A percentile compares a stretch with the other conserved stretches of the same genome.
phyloP scores from a whole-genome alignment of 73 alveolate species.

The Paramecium sonneborni region DNA sequence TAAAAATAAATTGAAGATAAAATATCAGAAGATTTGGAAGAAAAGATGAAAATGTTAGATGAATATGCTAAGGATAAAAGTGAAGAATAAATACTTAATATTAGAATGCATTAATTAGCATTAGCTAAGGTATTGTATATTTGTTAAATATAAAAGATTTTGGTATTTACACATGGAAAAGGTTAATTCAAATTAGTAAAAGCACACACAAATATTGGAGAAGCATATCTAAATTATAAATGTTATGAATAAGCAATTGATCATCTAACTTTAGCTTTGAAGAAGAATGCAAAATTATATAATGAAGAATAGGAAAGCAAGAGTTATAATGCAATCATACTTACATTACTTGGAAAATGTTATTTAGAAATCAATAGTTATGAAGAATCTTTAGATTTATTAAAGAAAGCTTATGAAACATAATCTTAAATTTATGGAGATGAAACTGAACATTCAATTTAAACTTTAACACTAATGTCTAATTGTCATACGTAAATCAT shows the following conservation, averaged over 20 bases:
- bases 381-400: conserved; percentile 85
- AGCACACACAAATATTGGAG: conserved; percentile 88
- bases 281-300: conserved; percentile 82
- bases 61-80: conserved; percentile 73
- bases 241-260: conserved; percentile 91
- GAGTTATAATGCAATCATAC: conserved; percentile 80
- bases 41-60: conserved; percentile 77
- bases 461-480: conserved; percentile 59
- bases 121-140: conserved; percentile 69
- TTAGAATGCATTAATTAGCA: conserved; percentile 83
- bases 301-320: conserved; percentile 81
- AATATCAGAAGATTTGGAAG: conserved; percentile 87
- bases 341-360: conserved; percentile 89
- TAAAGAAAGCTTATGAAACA: conserved; percentile 89
- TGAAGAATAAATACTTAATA: conserved; percentile 77
- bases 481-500: conserved; percentile 58
- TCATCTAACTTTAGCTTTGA: conserved; percentile 88
- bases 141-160: background rate
- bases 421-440: conserved; percentile 80
- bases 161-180: conserved; percentile 84
- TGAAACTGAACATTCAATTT: conserved; percentile 62
- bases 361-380: conserved; percentile 84
- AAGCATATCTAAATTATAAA: conserved; percentile 82
- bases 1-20: conserved; percentile 72
- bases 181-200: conserved; percentile 76